These are phyloP conservation scores for Rhizopogon sp. DNA, from an alignment of 768 basidiomycete genomes.

Conservation along the genomic window DNA sequence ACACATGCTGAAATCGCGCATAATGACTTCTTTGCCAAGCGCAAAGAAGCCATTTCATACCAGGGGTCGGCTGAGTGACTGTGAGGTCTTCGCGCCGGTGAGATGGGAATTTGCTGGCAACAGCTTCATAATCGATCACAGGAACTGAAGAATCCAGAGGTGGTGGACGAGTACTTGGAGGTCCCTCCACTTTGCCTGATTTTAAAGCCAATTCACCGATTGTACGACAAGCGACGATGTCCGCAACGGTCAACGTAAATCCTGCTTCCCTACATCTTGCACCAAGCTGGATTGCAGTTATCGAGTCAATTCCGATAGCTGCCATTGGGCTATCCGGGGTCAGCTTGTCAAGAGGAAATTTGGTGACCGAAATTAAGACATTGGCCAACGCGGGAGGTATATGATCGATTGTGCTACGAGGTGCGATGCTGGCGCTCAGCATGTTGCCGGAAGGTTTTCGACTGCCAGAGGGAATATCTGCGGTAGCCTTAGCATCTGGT, in stretches of 20 bases:
- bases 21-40: slow-evolving; percentile 40
- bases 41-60: slow-evolving; percentile 34
- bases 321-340: slow-evolving; percentile 30
- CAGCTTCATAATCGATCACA: slow-evolving; percentile 8
- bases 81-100: slow-evolving; percentile 9
- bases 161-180: background rate
- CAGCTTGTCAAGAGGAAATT: slow-evolving; percentile 25
- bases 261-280: slow-evolving; percentile 35
- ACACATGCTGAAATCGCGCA: slow-evolving; percentile 39
- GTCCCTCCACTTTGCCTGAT: background rate
- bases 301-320: slow-evolving; percentile 44
- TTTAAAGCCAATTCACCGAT: slow-evolving; percentile 23
- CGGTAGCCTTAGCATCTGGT: slow-evolving; percentile 11
- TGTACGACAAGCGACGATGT: slow-evolving; percentile 37
- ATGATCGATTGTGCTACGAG: background rate
- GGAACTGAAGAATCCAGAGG: slow-evolving; percentile 2
- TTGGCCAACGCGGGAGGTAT: slow-evolving; percentile 7
- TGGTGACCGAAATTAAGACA: slow-evolving; percentile 14
- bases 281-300: slow-evolving; percentile 41
- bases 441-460: background rate
- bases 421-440: background rate
- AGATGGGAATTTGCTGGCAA: slow-evolving; percentile 13
- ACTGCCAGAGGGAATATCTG: background rate
- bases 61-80: slow-evolving; percentile 19
- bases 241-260: slow-evolving; percentile 27